These are phyloP conservation scores for Amanita rubescens DNA, from an alignment of 768 basidiomycete species.

Conservation along the genomic window DNA sequence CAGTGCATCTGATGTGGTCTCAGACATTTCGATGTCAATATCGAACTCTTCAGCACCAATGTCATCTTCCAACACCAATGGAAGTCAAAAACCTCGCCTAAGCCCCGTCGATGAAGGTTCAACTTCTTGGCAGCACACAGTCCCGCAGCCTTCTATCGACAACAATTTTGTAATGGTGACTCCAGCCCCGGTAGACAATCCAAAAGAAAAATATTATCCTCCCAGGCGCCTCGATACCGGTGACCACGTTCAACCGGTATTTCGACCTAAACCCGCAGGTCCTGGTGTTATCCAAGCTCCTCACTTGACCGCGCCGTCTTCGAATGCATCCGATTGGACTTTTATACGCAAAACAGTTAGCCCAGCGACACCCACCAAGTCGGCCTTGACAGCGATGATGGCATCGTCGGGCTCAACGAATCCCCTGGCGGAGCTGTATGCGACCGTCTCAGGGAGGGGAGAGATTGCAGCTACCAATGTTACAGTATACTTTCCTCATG, in stretches of 20 bases:
- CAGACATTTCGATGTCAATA: constrained; percentile 51
- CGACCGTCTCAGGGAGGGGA: constrained; percentile 73
- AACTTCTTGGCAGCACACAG: constrained; percentile 12
- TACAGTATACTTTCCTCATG: constrained; percentile 82
- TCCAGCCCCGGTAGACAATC: constrained; percentile 22
- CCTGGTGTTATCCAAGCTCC: constrained; percentile 1
- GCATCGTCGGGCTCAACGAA: constrained; percentile 65
- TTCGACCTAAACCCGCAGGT: not conserved
- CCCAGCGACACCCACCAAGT: constrained; percentile 38
- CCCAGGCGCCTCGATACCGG: constrained; percentile 9
- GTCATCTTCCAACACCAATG: constrained; percentile 38
- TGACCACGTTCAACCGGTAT: constrained; percentile 8
- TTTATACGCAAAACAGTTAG: constrained; percentile 49
- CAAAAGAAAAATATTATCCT: constrained; percentile 11
- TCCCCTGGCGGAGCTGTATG: constrained; percentile 85
- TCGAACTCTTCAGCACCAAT: constrained; percentile 47
- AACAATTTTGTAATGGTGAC: constrained; percentile 51
- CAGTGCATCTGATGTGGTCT: constrained; percentile 56
- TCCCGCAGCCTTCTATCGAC: constrained; percentile 27
- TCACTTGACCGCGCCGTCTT: constrained; percentile 11
- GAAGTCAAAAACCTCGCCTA: constrained; percentile 39
- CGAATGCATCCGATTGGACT: constrained; percentile 21
- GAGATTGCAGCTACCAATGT: constrained; percentile 57
- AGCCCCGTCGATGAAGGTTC: constrained; percentile 57
- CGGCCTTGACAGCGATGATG: constrained; percentile 69